Conservation (phyloP, 148 eudicot species). For the Amaranthus palmeri region DNA sequence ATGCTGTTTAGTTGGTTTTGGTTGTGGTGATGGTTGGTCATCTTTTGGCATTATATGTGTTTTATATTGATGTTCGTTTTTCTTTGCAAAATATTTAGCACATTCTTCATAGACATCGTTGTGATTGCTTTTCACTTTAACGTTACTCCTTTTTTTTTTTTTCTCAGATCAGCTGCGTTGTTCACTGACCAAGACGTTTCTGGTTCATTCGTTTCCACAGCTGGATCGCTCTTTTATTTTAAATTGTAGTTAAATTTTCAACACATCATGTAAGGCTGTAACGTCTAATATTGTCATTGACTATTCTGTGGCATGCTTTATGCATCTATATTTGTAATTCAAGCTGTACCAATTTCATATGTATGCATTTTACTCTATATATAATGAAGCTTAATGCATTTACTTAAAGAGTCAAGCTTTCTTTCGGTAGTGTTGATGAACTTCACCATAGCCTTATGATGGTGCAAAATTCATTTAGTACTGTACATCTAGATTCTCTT, state of each 20-base stretch:
- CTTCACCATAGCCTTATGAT: conserved; percentile 12
- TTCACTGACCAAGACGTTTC: conserved; percentile 16
- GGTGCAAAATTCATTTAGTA: conserved; percentile 16
- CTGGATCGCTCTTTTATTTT: conserved; percentile 23
- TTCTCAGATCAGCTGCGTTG: conserved; percentile 37
- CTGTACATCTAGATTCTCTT: conserved; percentile 36
- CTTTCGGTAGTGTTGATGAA: conserved; percentile 18
- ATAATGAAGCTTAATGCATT: conserved; percentile 25
- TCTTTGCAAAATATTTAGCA: not conserved
- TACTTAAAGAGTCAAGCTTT: conserved; percentile 15
- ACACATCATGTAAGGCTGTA: conserved; percentile 23
- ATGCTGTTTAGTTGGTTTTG: no score
- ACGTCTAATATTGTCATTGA: conserved; percentile 22
- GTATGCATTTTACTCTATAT: conserved; percentile 19
- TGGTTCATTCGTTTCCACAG: conserved; percentile 25
- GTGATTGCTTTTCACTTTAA: not conserved
- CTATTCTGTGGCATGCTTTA: conserved; percentile 21
- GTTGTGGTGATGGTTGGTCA: not conserved
- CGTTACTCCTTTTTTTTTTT: conserved; percentile 6
- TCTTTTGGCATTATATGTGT: not conserved
- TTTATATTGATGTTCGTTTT: not conserved
- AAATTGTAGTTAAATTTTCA: conserved; percentile 36
- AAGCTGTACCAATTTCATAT: conserved; percentile 24
- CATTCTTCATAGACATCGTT: not conserved
- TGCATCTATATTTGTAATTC: conserved; percentile 24